Evolutionary conservation across 2,329 filamentous ascomycete species (phyloP), one percentile per base, ranked within the genome.

Genomic region (Fusarium sp.): DNA sequence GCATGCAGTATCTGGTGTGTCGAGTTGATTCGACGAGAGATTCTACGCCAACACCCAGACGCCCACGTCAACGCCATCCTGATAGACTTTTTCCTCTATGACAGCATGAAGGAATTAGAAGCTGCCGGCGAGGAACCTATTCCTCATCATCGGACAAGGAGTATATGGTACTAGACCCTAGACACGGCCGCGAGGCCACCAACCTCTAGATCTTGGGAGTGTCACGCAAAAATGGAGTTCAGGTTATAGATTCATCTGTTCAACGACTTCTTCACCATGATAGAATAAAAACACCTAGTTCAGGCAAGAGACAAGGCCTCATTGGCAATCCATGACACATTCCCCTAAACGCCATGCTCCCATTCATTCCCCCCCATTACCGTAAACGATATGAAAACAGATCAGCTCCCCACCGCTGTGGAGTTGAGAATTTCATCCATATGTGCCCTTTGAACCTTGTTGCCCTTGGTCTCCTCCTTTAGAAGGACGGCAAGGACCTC

Each of bases 71-170:
- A 99, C 81, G 95, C 97, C 29, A 94, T 98, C 43, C 83, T 99
- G 77, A 97, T 99, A 73, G 97, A 99, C 83, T 99, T 98, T 84
- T 98, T 98, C 83, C 86, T 99, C 65, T 99, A 99, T 81, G 97
- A 99, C 84, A 91, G 93, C 20, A 95, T 97, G 85, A 99, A 98
- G 82, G 93, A 95, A 80, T 83, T 93, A 80, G 96, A 98, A 82
- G 86, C 84, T 1, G 82, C 86, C 74, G 86, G 91, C 62, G 82
- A 87, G 65, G 89, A 92, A 80, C 86, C 85, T 45, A 77, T 84
- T 57, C 94, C 94, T 6, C 95, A 98, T 83, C 95, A 98, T 84
- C 89, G 95, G 73, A 98, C 95, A 50, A 90, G 95, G 81, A 97
- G 95, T 80, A 98, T 98, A 71, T 98, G 95, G 95, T 98, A 98